phyloP scores from a whole-genome alignment of 192 early-diverging fungal genomes.

The Mortierella antarctica region DNA sequence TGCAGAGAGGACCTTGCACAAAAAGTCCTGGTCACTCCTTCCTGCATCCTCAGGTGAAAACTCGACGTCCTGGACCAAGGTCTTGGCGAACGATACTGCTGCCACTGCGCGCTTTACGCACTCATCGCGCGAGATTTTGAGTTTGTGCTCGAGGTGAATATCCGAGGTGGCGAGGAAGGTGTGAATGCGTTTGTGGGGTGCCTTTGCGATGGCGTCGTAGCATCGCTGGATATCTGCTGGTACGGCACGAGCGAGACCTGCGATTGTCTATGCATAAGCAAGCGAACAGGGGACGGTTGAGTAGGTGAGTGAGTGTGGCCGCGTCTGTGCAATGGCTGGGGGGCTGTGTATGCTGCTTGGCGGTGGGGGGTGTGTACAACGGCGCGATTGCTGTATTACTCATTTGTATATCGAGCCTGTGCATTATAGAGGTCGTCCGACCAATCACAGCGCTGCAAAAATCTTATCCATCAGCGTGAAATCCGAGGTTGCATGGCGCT shows the following conservation, averaged over 20 bases:
- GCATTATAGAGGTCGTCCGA: background rate
- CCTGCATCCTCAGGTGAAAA: slow-evolving; percentile 97
- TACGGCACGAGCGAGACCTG: slow-evolving; percentile 89
- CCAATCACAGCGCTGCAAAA: slow-evolving; percentile 23
- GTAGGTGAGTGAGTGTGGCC: background rate
- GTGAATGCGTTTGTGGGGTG: slow-evolving; percentile 92
- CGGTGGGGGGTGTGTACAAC: background rate
- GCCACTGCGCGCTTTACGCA: slow-evolving; percentile 84
- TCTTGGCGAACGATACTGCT: slow-evolving; percentile 83
- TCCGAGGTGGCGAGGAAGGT: slow-evolving; percentile 97
- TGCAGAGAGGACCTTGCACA: slow-evolving; percentile 82
- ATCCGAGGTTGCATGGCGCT: background rate
- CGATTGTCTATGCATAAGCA: slow-evolving; percentile 69
- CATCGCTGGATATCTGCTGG: slow-evolving; percentile 89
- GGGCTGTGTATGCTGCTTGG: background rate
- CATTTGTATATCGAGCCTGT: slow-evolving; percentile 14
- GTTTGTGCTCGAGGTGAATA: slow-evolving; percentile 94
- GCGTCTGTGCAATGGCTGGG: background rate
- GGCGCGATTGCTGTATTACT: slow-evolving; percentile 9
- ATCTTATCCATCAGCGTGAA: slow-evolving; percentile 17
- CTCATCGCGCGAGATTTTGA: slow-evolving; percentile 88
- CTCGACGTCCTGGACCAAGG: slow-evolving; percentile 89
- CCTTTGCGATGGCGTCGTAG: slow-evolving; percentile 88
- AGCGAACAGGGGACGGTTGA: background rate
- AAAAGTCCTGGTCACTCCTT: slow-evolving; percentile 88